Evolutionary conservation across 2,329 filamentous ascomycete genomes (phyloP).

Genomic region (Penicillium vulpinum): DNA sequence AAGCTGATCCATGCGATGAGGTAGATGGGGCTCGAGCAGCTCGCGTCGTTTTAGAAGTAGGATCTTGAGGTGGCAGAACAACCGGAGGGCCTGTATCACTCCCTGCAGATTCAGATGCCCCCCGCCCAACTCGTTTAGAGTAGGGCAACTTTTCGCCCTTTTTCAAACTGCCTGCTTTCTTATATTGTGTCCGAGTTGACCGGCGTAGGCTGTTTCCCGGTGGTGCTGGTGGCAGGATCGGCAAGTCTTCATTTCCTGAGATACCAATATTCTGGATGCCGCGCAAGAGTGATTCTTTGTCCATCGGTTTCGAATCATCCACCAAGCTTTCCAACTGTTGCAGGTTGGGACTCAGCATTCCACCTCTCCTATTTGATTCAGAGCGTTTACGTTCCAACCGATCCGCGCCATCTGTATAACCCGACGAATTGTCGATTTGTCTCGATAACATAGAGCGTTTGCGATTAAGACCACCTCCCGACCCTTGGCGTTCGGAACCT

Average conservation of each 20-base stretch:
- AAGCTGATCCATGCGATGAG: conserved; percentile 24
- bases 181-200: conserved; percentile 88
- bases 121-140: conserved; percentile 68
- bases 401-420: conserved; percentile 82
- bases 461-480: conserved; percentile 64
- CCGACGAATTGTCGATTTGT: conserved; percentile 76
- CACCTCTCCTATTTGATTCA: conserved; percentile 47
- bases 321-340: conserved; percentile 76
- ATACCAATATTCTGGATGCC: conserved; percentile 47
- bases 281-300: conserved; percentile 57
- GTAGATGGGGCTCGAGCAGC: conserved; percentile 50
- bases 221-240: conserved; percentile 74
- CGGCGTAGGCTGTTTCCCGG: conserved; percentile 78
- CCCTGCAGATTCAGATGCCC: conserved; percentile 59
- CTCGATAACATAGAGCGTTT: conserved; percentile 96
- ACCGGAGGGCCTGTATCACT: conserved; percentile 43
- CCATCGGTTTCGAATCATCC: conserved; percentile 71
- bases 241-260: conserved; percentile 66
- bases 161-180: conserved; percentile 75
- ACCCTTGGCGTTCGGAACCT: conserved; percentile 55
- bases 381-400: conserved; percentile 73
- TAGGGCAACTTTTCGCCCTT: conserved; percentile 74
- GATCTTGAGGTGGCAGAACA: conserved; percentile 37
- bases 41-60: conserved; percentile 30
- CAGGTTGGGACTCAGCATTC: conserved; percentile 63